Evolutionary conservation across 129 eudicot species (phyloP), one percentile per base, ranked within the genome.

Genomic region (Silybum marianum): DNA sequence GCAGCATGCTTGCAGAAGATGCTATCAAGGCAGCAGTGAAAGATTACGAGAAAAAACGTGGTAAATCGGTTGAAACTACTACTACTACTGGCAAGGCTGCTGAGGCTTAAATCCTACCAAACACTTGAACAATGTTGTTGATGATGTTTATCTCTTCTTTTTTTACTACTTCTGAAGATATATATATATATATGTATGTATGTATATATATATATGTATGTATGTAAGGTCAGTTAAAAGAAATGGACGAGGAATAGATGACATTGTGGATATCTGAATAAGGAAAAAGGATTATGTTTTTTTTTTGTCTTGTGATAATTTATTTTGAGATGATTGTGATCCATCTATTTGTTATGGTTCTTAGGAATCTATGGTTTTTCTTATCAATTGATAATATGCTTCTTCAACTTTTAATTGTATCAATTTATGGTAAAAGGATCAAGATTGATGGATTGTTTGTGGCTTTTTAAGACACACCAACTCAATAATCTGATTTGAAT

Each of bases 1-100:
- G 99, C 90, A 95, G 99, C 81, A 95, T 95, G 99, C 99, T 95
- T 16, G 99, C 99, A 46, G 99, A 95, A 89, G 99, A 95, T 79
- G 99, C 99, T 46, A 90, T 95, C 18, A 95, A 92, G 86, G 99
- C 99, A 22, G 99, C 99, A 40, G 92, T 90, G 44, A 95, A 92
- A 73, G 96, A 95, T 81, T 95, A 95, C 23, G 93, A 88, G 58
- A 80, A 88, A 3, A 95, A 95, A 76, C 91, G 93, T 25, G 87
- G 88, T 8, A 92, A 90, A 58, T 23, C 84, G 0, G 73, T 71
- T 75, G 85, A 69, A 22, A 66, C 71, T 76, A 80, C 78, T 80
- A 9, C 82, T 65, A 62, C 88, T 2, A 6, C 79, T 0, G 87
- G 86, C 72, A 91, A 94, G 87, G 91, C 88, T 83, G 92, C 88